These are phyloP conservation scores for Centella asiatica DNA, from an alignment of 129 eudicot genomes.

Conservation along the genomic window DNA sequence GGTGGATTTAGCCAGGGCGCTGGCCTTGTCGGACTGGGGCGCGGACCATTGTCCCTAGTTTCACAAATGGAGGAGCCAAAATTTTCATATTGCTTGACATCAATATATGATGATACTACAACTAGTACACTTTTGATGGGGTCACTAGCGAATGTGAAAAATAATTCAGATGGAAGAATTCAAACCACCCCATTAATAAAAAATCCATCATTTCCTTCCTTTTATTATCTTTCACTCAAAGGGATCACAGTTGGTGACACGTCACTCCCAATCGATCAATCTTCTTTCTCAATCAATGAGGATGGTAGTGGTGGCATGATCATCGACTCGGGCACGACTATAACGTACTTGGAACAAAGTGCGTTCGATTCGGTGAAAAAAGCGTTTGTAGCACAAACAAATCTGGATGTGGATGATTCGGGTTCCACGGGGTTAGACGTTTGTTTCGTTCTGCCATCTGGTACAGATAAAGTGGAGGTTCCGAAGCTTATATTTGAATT, in stretches of 20 bases:
- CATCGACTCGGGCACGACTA: conserved; percentile 85
- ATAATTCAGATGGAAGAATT: conserved; percentile 6
- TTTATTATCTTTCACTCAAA: conserved; percentile 62
- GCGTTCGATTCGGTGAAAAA: conserved; percentile 43
- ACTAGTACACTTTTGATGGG: conserved; percentile 59
- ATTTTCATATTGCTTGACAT: conserved; percentile 73
- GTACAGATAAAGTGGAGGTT: conserved; percentile 32
- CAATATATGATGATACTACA: conserved; percentile 33
- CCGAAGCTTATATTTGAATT: conserved; percentile 63
- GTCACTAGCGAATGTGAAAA: conserved; percentile 16
- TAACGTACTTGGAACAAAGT: conserved; percentile 53
- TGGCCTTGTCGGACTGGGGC: conserved; percentile 86
- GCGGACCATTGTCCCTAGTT: conserved; percentile 74
- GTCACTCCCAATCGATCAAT: conserved; percentile 35
- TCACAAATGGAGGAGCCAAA: conserved; percentile 62
- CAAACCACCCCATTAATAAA: conserved; percentile 47
- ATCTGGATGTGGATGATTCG: conserved; percentile 45
- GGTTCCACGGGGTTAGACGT: conserved; percentile 59
- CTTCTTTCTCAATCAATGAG: conserved; percentile 29
- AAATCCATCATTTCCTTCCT: conserved; percentile 62
- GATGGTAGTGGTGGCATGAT: conserved; percentile 83
- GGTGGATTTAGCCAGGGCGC: conserved; percentile 64
- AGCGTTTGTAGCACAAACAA: conserved; percentile 40
- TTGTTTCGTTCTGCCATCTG: conserved; percentile 48
- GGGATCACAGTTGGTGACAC: conserved; percentile 71